phyloP scores from a whole-genome alignment of 164 flowering plant genomes.

The Vitis amurensis region DNA sequence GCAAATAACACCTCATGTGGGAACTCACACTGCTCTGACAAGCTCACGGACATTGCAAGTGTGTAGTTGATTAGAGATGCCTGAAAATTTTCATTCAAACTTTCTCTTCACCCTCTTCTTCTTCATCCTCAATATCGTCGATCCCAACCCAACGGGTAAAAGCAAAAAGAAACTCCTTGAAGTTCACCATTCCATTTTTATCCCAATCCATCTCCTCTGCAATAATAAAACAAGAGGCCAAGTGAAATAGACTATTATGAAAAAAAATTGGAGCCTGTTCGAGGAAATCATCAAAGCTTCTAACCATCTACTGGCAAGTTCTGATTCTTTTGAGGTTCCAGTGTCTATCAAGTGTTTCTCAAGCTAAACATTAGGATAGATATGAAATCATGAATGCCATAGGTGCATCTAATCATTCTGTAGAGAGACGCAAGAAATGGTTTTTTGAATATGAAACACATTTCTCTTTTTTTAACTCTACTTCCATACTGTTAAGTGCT shows the following conservation, averaged over 20 bases:
- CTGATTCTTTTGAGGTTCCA: too few species aligned
- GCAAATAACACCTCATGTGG: neutral
- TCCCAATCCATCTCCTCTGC: slow-evolving; percentile 99
- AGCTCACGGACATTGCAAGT: neutral
- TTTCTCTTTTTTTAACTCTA: too few species aligned
- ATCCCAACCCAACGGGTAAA: slow-evolving; percentile 95
- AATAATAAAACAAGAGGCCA: slow-evolving; percentile 9
- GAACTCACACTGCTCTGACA: neutral
- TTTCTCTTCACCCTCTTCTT: slow-evolving; percentile 41
- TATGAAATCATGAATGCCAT: too few species aligned
- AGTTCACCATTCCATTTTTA: slow-evolving; percentile 92
- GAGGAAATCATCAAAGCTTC: neutral
- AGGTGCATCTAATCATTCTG: too few species aligned
- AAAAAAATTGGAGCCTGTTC: neutral
- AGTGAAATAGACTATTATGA: neutral
- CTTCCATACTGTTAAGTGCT: too few species aligned
- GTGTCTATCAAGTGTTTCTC: too few species aligned
- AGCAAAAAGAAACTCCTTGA: slow-evolving; percentile 95
- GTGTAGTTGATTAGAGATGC: neutral
- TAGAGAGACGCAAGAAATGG: too few species aligned
- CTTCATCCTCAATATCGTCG: slow-evolving; percentile 68
- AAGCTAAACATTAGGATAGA: too few species aligned
- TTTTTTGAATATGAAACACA: too few species aligned
- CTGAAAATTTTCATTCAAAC: slow-evolving; percentile 7
- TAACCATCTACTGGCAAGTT: neutral